Conservation (phyloP, 768 basidiomycete genomes). For the Leucogyrophana mollusca region DNA sequence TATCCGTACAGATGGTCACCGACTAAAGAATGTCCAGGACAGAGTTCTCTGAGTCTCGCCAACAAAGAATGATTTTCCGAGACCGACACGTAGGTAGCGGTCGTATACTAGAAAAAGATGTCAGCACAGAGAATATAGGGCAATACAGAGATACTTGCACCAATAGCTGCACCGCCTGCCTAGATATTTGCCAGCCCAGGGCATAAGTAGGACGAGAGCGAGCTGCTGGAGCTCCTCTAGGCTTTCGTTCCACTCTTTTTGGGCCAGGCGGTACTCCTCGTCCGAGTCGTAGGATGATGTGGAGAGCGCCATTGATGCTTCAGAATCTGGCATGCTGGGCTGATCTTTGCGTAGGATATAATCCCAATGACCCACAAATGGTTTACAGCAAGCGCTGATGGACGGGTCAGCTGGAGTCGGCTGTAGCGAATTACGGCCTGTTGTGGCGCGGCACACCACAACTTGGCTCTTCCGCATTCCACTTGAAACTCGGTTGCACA, state of each 20-base stretch:
- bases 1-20: slow-evolving; percentile 12
- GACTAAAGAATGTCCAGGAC: slow-evolving; percentile 14
- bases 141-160: slow-evolving; percentile 49
- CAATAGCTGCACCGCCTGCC: slow-evolving; percentile 85
- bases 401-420: neutral
- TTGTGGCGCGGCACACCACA: slow-evolving; percentile 16
- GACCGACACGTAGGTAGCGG: slow-evolving; percentile 66
- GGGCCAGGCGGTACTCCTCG: slow-evolving; percentile 73
- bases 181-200: slow-evolving; percentile 85
- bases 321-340: slow-evolving; percentile 58
- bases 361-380: neutral
- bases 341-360: slow-evolving; percentile 5
- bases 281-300: slow-evolving; percentile 53
- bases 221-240: slow-evolving; percentile 82
- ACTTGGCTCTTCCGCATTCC: slow-evolving; percentile 6
- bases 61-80: slow-evolving; percentile 63
- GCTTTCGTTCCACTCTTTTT: slow-evolving; percentile 94
- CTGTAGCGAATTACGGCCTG: neutral
- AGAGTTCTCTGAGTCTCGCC: slow-evolving; percentile 25
- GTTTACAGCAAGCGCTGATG: neutral
- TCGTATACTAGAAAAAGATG: slow-evolving; percentile 53
- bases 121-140: slow-evolving; percentile 12
- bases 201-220: slow-evolving; percentile 75
- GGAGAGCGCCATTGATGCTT: slow-evolving; percentile 60
- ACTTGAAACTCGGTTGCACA: neutral